These are phyloP conservation scores for Botrytis byssoidea DNA, from an alignment of 2,329 filamentous ascomycete species.

Conservation along the genomic window DNA sequence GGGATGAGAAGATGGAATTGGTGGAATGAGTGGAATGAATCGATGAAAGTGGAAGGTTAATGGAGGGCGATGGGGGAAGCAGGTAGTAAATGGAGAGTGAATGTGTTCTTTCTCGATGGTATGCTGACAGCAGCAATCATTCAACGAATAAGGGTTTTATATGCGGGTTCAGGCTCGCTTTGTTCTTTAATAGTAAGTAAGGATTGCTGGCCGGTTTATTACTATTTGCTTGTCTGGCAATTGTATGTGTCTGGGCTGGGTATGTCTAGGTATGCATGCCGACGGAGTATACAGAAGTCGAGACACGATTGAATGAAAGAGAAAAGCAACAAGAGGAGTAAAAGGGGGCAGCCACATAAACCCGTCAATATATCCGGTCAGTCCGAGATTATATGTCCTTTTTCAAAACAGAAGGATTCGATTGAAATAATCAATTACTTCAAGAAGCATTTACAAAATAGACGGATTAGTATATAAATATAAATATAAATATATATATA, in stretches of 20 bases:
- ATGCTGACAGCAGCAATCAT: neutral
- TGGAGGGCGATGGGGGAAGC: neutral
- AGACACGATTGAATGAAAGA: neutral
- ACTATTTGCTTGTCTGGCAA: neutral
- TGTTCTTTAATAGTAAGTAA: neutral
- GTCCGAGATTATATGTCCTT: neutral
- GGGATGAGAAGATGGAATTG: neutral
- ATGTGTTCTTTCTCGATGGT: slow-evolving; percentile 8
- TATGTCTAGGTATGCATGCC: neutral
- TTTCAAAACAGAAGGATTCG: neutral
- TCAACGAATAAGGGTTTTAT: neutral
- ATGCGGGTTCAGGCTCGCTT: slow-evolving; percentile 12
- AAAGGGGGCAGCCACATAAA: slow-evolving; percentile 17
- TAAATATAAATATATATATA: neutral
- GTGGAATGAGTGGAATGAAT: neutral
- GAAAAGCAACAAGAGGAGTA: neutral
- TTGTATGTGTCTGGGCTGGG: neutral
- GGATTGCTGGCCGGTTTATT: neutral
- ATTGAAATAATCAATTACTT: neutral
- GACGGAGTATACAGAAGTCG: neutral
- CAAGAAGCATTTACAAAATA: neutral
- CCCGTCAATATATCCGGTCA: slow-evolving; percentile 1
- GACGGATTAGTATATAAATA: neutral
- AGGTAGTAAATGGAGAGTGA: neutral
- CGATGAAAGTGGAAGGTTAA: neutral